These are phyloP conservation scores for Sorghum bicolor DNA, from an alignment of 176 grass and related monocot genomes.

Conservation along the genomic window Sorghum_bicolor_NCBIv3 NC_012872.2:57714001-57714500, in stretches of 20 bases:
- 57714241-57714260: slow-evolving; percentile 57
- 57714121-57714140: slow-evolving; percentile 73
- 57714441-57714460: slow-evolving; percentile 1
- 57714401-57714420: not conserved
- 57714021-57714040: not conserved
- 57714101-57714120: slow-evolving; percentile 70
- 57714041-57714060: slow-evolving; percentile 59
- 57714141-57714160: slow-evolving; percentile 75
- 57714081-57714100: slow-evolving; percentile 53
- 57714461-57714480: not conserved
- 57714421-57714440: not conserved
- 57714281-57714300: slow-evolving; percentile 82
- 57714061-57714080: slow-evolving; percentile 69
- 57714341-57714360: not conserved
- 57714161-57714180: slow-evolving; percentile 62
- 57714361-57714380: not conserved
- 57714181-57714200: slow-evolving; percentile 58
- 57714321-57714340: not conserved
- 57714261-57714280: slow-evolving; percentile 81
- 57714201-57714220: slow-evolving; percentile 54
- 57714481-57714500: slow-evolving; percentile 15
- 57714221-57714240: slow-evolving; percentile 44
- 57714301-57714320: slow-evolving; percentile 75
- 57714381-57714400: not conserved
- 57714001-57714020: slow-evolving; percentile 18